phyloP scores from a whole-genome alignment of 2,329 filamentous ascomycete species.

The Aspergillus proliferans region DNA sequence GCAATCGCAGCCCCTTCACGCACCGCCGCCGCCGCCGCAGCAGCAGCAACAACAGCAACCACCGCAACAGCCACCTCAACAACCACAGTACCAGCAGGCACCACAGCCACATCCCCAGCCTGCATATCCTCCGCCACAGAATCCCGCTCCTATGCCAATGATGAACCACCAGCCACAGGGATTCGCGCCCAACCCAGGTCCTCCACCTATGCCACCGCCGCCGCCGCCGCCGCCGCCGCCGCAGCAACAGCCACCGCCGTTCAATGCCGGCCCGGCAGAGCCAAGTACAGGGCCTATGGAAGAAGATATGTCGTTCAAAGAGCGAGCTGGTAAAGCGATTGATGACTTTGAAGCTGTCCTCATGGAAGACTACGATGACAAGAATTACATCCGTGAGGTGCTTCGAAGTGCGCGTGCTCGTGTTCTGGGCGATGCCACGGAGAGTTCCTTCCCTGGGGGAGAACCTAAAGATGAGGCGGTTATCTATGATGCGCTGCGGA shows the following conservation, averaged over 20 bases:
- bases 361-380: constrained; percentile 41
- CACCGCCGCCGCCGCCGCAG: constrained; percentile 15
- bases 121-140: constrained; percentile 1
- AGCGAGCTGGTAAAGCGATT: constrained; percentile 39
- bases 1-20: constrained; percentile 13
- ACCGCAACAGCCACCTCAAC: constrained; percentile 9
- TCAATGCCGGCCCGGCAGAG: constrained; percentile 14
- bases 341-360: constrained; percentile 41
- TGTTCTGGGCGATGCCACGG: constrained; percentile 32
- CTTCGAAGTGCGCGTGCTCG: constrained; percentile 38
- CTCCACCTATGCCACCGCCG: constrained; percentile 6
- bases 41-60: constrained; percentile 2
- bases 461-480: constrained; percentile 41
- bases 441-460: constrained; percentile 39
- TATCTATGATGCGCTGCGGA: constrained; percentile 35
- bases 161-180: constrained; percentile 7
- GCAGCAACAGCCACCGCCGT: constrained; percentile 8
- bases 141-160: constrained; percentile 5
- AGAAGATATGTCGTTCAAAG: constrained; percentile 32
- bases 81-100: constrained; percentile 15
- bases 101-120: not conserved
- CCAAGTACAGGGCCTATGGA: constrained; percentile 13
- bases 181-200: constrained; percentile 8
- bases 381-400: constrained; percentile 41
- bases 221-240: constrained; percentile 4